Base-by-base conservation (phyloP, 805 yeast species). In the Starmerella powellii region DNA sequence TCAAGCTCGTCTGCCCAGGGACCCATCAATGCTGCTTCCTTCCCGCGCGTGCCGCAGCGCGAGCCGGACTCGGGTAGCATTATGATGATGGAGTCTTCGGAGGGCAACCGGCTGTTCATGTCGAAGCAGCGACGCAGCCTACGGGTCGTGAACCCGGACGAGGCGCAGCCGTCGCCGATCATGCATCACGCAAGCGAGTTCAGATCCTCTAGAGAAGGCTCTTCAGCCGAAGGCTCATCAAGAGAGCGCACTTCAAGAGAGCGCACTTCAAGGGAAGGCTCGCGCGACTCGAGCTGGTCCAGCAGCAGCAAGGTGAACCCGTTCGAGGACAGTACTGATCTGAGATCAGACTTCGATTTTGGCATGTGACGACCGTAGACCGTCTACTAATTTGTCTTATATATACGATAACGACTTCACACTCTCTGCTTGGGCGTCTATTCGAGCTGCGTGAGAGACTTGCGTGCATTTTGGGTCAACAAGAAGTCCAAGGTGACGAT, bases 401-500 rank as follows among this genome's bases (percentile, higher is more conserved):
- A 32, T n/a, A n/a, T n/a, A n/a, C n/a, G n/a, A n/a, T n/a, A n/a
- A n/a, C n/a, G n/a, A n/a, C n/a, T n/a, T n/a, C 17, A 8, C 17
- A 11, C 19, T 13, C 13, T 37, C 20, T 11, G 12, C 33, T 15
- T 8, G 33, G 11, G n/a, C n/a, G n/a, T n/a, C 23, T 31, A 46
- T 28, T 40, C 38, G 17, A 44, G 40, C 24, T 34, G 30, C 20
- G 34, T 34, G 76, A 69, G 40, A 66, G 72, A 38, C 52, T 80
- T 85, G 63, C 98, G 76, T 26, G 94, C 70, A 62, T 82, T 80
- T 66, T 88, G 98, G 36, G 87, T 72, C 65, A 91, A 64, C 44
- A 81, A 65, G 42, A 83, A 77, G 62, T 91, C 98, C 33, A 88
- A 88, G 49, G 88, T 64, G 2, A 85, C 95, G 51, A 91, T 70